A percentile compares a stretch with the other conserved stretches of the same genome.
Evolutionary conservation across 176 grass and related monocot genomes (phyloP).

Genomic region (Carex myosuroides): DNA sequence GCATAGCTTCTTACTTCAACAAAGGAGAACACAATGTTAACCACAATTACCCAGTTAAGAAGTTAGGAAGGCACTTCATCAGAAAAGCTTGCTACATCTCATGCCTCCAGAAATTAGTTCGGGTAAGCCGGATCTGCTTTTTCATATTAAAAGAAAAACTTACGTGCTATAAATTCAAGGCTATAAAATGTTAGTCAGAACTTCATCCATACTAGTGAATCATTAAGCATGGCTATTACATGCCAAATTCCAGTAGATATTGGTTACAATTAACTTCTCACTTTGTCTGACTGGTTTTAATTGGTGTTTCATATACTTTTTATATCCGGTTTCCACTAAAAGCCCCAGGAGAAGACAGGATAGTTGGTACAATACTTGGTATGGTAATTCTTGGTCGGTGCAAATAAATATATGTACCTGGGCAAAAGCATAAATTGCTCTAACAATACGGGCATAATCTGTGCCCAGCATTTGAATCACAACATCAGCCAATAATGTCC

Average conservation of each 20-base stretch:
- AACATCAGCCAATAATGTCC: constrained; percentile 87
- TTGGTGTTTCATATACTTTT: neutral
- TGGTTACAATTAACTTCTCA: neutral
- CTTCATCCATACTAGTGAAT: neutral
- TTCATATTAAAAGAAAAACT: neutral
- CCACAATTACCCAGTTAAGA: constrained; percentile 10
- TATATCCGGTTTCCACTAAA: neutral
- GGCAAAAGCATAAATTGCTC: constrained; percentile 83
- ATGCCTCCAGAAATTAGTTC: constrained; percentile 26
- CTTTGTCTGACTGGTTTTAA: neutral
- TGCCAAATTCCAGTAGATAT: neutral
- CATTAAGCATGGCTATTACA: neutral
- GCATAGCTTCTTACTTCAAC: neutral
- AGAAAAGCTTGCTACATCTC: neutral
- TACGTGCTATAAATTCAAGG: neutral
- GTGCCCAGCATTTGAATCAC: constrained; percentile 97
- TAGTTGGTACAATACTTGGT: neutral
- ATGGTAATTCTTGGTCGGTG: neutral
- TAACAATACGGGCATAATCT: constrained; percentile 88
- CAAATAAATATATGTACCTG: constrained; percentile 45
- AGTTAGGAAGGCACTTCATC: constrained; percentile 12
- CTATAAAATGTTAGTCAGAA: neutral
- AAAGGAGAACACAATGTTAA: neutral
- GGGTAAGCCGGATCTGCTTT: constrained; percentile 48
- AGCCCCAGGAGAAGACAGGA: neutral